Percentiles rank a stretch among this genome's conserved stretches.
Evolutionary conservation across 306 rosid species (phyloP).

Genomic region (Medicago lupulina): DNA sequence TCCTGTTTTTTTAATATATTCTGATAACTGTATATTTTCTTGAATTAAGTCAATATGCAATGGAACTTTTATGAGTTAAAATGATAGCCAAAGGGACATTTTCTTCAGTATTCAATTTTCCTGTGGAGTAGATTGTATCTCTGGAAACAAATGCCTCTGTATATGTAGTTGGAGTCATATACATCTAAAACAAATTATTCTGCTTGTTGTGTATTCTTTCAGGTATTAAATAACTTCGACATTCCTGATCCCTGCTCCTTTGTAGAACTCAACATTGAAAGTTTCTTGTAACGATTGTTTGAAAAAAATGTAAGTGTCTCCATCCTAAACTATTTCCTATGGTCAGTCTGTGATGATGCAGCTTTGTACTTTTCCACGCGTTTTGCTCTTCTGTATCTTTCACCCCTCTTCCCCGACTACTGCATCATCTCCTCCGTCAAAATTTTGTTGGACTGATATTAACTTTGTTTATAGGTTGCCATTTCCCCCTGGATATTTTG

Average conservation of each 20-base stretch:
- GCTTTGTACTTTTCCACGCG: slow-evolving; percentile 20
- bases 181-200: slow-evolving; percentile 4
- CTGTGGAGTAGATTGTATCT: slow-evolving; percentile 1
- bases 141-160: not conserved
- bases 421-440: not conserved
- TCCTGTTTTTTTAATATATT: not conserved
- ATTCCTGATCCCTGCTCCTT: slow-evolving; percentile 95
- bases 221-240: slow-evolving; percentile 87
- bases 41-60: not conserved
- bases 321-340: slow-evolving; percentile 22
- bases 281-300: slow-evolving; percentile 55
- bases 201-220: slow-evolving; percentile 43
- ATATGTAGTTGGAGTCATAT: slow-evolving; percentile 6
- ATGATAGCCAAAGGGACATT: not conserved
- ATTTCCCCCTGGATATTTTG: not conserved
- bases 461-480: slow-evolving; percentile 33
- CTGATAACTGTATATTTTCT: not conserved
- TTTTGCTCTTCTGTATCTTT: slow-evolving; percentile 10
- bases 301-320: slow-evolving; percentile 51
- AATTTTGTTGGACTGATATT: slow-evolving; percentile 9
- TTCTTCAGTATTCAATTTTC: slow-evolving; percentile 4
- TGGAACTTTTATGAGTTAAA: slow-evolving; percentile 8
- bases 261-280: slow-evolving; percentile 73
- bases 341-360: not conserved
- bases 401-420: not conserved